Evolutionary conservation across 441 rosid species (phyloP).

Genomic region (Aquilaria agallochum): DNA sequence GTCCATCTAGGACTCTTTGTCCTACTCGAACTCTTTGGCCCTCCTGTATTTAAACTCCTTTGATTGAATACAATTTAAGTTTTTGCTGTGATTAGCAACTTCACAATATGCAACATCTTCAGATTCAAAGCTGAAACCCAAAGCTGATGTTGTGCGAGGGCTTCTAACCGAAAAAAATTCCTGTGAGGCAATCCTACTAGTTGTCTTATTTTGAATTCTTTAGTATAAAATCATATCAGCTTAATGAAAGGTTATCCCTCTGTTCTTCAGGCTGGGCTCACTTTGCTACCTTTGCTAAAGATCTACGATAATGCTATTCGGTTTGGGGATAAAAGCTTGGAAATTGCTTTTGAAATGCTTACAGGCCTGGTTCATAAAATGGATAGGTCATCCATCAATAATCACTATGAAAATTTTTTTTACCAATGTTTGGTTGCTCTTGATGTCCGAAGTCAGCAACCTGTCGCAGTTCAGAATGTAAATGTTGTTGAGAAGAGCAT

Average conservation of each 20-base stretch:
- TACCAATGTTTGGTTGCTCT: conserved; percentile 84
- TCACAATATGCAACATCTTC: conserved; percentile 36
- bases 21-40: no score
- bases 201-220: not conserved
- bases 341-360: conserved; percentile 77
- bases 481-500: conserved; percentile 70
- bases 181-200: conserved; percentile 51
- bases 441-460: conserved; percentile 80
- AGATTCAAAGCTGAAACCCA: conserved; percentile 62
- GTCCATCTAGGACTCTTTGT: no score
- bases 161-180: conserved; percentile 71
- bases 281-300: conserved; percentile 72
- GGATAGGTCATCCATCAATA: conserved; percentile 75
- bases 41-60: no score
- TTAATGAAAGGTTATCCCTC: not conserved
- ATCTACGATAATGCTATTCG: conserved; percentile 61
- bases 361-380: conserved; percentile 54
- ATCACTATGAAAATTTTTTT: conserved; percentile 63
- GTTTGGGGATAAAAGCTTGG: conserved; percentile 76
- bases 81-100: no score
- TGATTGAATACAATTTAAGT: no score
- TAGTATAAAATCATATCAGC: no score
- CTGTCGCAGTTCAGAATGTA: conserved; percentile 52
- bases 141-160: conserved; percentile 64
- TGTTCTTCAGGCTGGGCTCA: conserved; percentile 75